Conservation (phyloP, 2,329 filamentous ascomycete species). For the Fusarium fujikuroi region DNA sequence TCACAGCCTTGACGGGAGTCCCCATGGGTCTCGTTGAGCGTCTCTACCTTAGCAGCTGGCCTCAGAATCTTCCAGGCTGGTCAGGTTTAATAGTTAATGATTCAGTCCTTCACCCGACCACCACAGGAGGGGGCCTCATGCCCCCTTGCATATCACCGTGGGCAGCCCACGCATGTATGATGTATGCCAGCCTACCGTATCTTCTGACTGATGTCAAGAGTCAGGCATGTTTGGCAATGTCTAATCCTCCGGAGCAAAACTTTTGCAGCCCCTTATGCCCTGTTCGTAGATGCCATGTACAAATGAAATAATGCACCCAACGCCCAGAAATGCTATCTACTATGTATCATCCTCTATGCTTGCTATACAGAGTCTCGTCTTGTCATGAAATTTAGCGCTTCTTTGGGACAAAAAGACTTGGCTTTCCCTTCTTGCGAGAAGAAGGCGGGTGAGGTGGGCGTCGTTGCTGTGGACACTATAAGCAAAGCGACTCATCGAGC, state of each 20-base stretch:
- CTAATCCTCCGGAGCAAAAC: neutral
- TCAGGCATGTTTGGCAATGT: neutral
- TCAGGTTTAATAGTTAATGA: neutral
- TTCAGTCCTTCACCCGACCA: neutral
- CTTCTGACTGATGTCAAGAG: neutral
- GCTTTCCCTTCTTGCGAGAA: conserved; percentile 54
- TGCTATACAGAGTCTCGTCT: conserved; percentile 15
- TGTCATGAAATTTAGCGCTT: conserved; percentile 43
- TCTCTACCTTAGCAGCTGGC: neutral
- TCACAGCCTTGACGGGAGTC: neutral
- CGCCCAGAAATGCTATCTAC: conserved; percentile 35
- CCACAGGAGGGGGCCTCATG: neutral
- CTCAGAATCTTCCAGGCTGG: neutral
- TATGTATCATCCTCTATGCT: conserved; percentile 15
- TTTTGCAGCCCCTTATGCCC: neutral
- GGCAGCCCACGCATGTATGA: neutral
- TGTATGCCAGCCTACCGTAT: neutral
- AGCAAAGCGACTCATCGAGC: conserved; percentile 12
- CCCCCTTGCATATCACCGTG: conserved; percentile 28
- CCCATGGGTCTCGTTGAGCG: neutral
- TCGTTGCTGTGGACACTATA: conserved; percentile 27
- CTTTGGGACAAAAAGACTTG: conserved; percentile 58
- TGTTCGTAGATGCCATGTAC: conserved; percentile 1
- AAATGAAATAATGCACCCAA: conserved; percentile 22
- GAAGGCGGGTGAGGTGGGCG: conserved; percentile 40